Evolutionary conservation across 805 yeast species (phyloP).

Genomic region (Wickerhamiella lipophila): DNA sequence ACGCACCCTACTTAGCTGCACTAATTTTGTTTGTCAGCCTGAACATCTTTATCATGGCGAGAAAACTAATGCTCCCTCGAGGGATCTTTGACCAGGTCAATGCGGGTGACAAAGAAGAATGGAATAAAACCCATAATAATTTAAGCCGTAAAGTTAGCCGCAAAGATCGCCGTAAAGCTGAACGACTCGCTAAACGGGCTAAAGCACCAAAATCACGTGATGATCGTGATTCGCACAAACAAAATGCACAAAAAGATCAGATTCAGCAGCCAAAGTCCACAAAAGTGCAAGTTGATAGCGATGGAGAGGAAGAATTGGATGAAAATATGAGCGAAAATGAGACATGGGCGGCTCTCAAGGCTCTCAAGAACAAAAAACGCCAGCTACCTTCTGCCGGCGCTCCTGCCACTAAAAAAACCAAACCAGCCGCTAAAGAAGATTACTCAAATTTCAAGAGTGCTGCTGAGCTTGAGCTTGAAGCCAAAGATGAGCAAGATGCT

Average conservation of each 20-base stretch:
- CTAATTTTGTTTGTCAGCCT: conserved; percentile 1
- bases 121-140: conserved; percentile 20
- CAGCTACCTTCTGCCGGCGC: neutral
- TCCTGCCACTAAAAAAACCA: conserved; percentile 2
- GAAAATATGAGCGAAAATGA: conserved; percentile 19
- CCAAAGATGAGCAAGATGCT: conserved; percentile 64
- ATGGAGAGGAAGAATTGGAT: conserved; percentile 21
- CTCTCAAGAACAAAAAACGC: conserved; percentile 14
- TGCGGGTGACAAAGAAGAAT: conserved; percentile 14
- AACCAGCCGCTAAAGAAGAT: neutral
- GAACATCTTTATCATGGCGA: conserved; percentile 9
- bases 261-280: neutral
- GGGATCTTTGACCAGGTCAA: conserved; percentile 15
- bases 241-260: neutral
- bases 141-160: conserved; percentile 15
- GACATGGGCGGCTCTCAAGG: conserved; percentile 26
- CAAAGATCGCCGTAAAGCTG: conserved; percentile 12
- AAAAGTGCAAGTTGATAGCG: neutral
- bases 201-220: conserved; percentile 5
- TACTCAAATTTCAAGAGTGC: conserved; percentile 21
- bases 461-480: conserved; percentile 37
- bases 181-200: conserved; percentile 5
- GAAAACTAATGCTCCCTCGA: conserved; percentile 17
- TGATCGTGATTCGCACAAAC: neutral
- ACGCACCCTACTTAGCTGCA: neutral